Base-by-base conservation (phyloP, 306 rosid species). In the Casuarina glauca region DNA sequence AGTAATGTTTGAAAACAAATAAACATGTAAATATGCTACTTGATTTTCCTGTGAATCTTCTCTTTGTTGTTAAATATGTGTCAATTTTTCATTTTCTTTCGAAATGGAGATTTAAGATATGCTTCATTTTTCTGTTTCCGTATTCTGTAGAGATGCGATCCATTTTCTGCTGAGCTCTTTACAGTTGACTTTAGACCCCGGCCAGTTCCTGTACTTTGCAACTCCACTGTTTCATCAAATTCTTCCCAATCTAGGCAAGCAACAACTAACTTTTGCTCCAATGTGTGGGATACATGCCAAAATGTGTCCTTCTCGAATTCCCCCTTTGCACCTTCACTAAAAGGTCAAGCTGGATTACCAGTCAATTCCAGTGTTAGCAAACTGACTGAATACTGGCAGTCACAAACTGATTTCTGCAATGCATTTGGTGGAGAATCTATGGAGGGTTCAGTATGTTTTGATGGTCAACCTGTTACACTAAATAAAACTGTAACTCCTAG, bases 121-220 rank as follows among this genome's bases (percentile, higher is more conserved):
- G 38, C 67, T 85, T 76, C 52, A 38, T 69, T 82, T 42, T 53
- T 57, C 74, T 69, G 35, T 76, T 36, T 50, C 51, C 57, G 4
- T 54, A 61, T 17, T 69, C 74, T 73, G 10, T 54, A 96, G 98
- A 96, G 88, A 73, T 96, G 99, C 48, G 97, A 96, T 69, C 96
- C 96, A 72, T 96, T 87, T 86, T 90, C 99, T 0, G 98, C 88
- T 2, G 89, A 96, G 80, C 83, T 96, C 45, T 96, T 77, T 72
- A 70, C 82, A 15, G 83, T 85, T 83, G 77, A 74, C 63, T 88
- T 94, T n/a, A 83, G 76, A 2, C 82, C 81, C 5, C 78, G 94
- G 85, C 66, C 91, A 1, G 93, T 96, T 85, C 99, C 99, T 46
- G 69, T 93, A 52, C 91, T 96, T 16, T 93, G 99, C 88, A 87